Base-by-base conservation (phyloP, 441 rosid species). In the Euphorbia schlechtendalii region DNA sequence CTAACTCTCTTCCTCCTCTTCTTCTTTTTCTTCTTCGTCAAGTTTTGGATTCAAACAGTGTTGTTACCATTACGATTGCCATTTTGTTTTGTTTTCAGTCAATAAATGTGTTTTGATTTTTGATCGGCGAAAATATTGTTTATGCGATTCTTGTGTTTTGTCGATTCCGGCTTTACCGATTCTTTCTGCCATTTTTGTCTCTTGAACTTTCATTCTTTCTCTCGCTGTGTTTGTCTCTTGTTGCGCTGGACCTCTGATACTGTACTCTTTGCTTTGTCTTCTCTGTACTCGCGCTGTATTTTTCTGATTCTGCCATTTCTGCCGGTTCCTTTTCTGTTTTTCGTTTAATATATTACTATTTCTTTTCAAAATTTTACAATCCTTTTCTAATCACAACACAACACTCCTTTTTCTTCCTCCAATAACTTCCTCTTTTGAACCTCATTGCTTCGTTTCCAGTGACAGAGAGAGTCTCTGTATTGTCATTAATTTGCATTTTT, bases 131-230 rank as follows among this genome's bases (percentile, higher is more conserved):
- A 62, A 57, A n/a, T 21, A 66, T 51, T 20, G 24, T 20, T 54
- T 75, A 60, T 18, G 34, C n/a, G 80, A 66, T 76, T 73, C 69
- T 54, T 43, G 20, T 74, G 76, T 70, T 77, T 75, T 68, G 77
- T 76, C 76, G 73, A 76, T 71, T 83, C 71, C 72, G 74, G 73
- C 78, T 66, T 69, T 70, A 56, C 22, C 55, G 64, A 70, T 78
- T 73, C 52, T 67, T n/a, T 65, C 77, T 78, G 78, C 74, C 70
- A 73, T 27, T 56, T 64, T 69, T 76, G 82, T 81, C 79, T 43
- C 67, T 61, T 45, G 30, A 43, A 57, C 25, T 67, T 7, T 59
- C 62, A 45, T 65, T 61, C 54, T 63, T 30, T 62, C 54, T 59
- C 28, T 28, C 51, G 36, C 20, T 59, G 41, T 32, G 41, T 10